Evolutionary conservation across 768 basidiomycete species (phyloP), one percentile per base, ranked within the genome.

Genomic region (Phlebiopsis flavidoalba): DNA sequence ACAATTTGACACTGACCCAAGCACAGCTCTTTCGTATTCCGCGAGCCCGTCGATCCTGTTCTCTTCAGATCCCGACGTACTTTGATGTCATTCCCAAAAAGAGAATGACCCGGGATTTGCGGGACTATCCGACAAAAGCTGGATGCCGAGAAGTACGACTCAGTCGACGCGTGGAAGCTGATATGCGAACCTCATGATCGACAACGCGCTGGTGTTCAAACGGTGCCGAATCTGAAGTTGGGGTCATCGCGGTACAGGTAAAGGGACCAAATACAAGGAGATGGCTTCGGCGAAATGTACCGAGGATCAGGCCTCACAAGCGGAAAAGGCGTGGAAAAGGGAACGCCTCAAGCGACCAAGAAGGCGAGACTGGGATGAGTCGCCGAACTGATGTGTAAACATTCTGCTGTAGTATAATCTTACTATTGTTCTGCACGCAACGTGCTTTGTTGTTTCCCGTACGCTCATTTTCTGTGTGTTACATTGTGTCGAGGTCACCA

Each of bases 141-240:
- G 60, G 90, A 93, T 60, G 76, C 75, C 36, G 93, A 94, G 76
- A 89, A 87, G 72, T 95, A 95, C 71, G 86, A 88, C 35, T 82
- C 85, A 2, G 73, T 85, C 55, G 89, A 91, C 50, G 85, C 84
- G 2, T 87, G 96, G 67, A 92, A 69, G 88, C 86, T 1, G 96
- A 98, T 70, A 74, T 95, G 57, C n/a, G n/a, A 83, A 88, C 48
- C 80, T 95, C 47, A 96, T 98, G 94, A 73, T 93, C 60, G 76
- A 83, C 61, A 98, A 98, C 69, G 93, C 95, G 15, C 82, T 90
- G 71, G 83, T 80, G 57, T 98, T 97, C 80, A 98, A n/a, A 98
- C 65, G 90, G 89, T 0, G 76, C 76, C 1, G 86, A 88, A 49
- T 91, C 90, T 2, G 88, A 91, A 60, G 89, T 93, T n/a, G 92